Conservation (phyloP, 2,329 filamentous ascomycete genomes). For the Penicillium capsulatum region DNA sequence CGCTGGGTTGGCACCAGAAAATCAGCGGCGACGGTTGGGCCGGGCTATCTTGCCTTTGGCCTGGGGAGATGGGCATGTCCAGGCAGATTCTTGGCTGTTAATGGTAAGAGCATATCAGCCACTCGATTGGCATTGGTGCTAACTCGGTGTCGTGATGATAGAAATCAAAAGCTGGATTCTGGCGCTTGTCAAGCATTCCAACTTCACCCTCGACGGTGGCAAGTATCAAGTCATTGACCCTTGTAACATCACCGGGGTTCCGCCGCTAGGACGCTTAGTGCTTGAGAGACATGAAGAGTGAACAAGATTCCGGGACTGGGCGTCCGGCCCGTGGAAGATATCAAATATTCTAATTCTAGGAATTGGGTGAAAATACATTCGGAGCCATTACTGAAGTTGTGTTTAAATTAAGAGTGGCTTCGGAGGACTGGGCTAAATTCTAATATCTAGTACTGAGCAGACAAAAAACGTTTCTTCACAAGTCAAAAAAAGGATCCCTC, state of each 20-base stretch:
- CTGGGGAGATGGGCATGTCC: constrained; percentile 5
- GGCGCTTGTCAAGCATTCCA: neutral
- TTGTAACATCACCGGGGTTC: constrained; percentile 2
- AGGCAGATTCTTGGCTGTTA: constrained; percentile 1
- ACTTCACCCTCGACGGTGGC: neutral
- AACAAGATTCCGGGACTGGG: too few species aligned
- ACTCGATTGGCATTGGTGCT: too few species aligned
- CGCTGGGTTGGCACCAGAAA: constrained; percentile 3
- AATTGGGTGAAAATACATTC: too few species aligned
- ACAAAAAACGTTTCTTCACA: too few species aligned
- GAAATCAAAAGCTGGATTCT: constrained; percentile 2
- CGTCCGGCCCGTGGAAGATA: too few species aligned
- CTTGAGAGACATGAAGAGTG: too few species aligned
- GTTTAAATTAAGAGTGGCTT: too few species aligned
- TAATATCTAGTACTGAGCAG: too few species aligned
- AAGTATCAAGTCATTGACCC: constrained; percentile 1
- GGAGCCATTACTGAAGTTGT: too few species aligned
- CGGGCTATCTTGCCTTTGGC: constrained; percentile 4
- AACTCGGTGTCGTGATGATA: neutral
- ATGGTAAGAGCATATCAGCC: neutral
- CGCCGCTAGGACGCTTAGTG: neutral
- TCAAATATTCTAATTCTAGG: too few species aligned
- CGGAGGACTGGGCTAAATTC: too few species aligned
- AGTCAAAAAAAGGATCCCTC: too few species aligned
- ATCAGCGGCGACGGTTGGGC: neutral